phyloP scores from a whole-genome alignment of 2,329 filamentous ascomycete genomes.

The Fusarium globosum region DNA sequence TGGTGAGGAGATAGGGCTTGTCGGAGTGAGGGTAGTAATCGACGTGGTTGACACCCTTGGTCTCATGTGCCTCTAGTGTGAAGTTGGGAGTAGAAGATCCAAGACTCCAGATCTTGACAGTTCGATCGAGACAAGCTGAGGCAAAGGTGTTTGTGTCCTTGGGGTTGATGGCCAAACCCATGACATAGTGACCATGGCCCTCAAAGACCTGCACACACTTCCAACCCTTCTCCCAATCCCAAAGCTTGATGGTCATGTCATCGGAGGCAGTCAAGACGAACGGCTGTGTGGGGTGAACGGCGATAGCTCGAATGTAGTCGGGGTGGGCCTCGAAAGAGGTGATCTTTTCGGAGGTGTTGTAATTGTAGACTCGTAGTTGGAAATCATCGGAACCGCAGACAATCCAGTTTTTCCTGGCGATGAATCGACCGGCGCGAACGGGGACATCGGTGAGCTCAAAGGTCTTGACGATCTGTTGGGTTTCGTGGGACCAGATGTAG shows the following conservation, averaged over 20 bases:
- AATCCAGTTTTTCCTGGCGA: conserved; percentile 99
- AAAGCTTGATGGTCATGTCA: conserved; percentile 98
- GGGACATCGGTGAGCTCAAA: conserved; percentile 99
- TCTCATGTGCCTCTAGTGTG: conserved; percentile 95
- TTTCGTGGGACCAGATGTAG: conserved; percentile 99
- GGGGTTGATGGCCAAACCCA: conserved; percentile 96
- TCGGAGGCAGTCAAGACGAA: conserved; percentile 96
- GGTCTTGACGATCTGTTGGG: conserved; percentile 96
- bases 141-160: conserved; percentile 95
- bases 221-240: conserved; percentile 99
- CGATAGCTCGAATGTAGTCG: conserved; percentile 97
- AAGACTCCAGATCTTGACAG: conserved; percentile 97
- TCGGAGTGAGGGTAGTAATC: conserved; percentile 85
- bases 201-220: conserved; percentile 98
- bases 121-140: conserved; percentile 94
- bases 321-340: conserved; percentile 97
- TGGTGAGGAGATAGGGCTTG: conserved; percentile 91
- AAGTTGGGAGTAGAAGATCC: conserved; percentile 95
- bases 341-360: conserved; percentile 99
- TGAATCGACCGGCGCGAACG: conserved; percentile 94
- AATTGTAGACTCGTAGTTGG: conserved; percentile 91
- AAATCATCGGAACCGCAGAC: conserved; percentile 96
- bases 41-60: conserved; percentile 97
- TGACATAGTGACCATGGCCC: conserved; percentile 95
- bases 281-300: conserved; percentile 92